These are phyloP conservation scores for Malania oleifera DNA, from an alignment of 164 flowering plant species.

Conservation along the genomic window DNA sequence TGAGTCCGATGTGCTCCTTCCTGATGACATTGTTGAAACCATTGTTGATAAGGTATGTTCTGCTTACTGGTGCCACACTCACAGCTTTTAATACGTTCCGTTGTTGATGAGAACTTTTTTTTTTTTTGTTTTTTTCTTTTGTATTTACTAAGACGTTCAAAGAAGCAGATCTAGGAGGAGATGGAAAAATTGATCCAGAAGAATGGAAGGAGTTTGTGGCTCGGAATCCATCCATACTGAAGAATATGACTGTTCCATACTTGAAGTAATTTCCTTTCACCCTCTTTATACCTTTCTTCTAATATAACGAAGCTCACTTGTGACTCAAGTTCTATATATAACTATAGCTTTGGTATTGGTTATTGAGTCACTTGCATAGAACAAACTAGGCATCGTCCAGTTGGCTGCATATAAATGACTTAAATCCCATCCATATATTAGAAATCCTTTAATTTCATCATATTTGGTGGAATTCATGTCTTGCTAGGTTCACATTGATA, in stretches of 20 bases:
- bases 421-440: too few species aligned
- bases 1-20: slow-evolving; percentile 27
- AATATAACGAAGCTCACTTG: too few species aligned
- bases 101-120: neutral
- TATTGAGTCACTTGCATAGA: too few species aligned
- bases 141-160: slow-evolving; percentile 22
- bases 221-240: slow-evolving; percentile 20
- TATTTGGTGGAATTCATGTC: too few species aligned
- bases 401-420: too few species aligned
- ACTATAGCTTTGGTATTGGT: too few species aligned
- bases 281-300: neutral
- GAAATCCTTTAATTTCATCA: too few species aligned
- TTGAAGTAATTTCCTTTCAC: slow-evolving; percentile 17
- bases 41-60: slow-evolving; percentile 31
- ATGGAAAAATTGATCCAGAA: slow-evolving; percentile 33
- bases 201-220: slow-evolving; percentile 23
- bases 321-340: too few species aligned
- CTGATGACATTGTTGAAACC: slow-evolving; percentile 27
- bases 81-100: too few species aligned
- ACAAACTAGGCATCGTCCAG: too few species aligned
- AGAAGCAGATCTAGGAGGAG: slow-evolving; percentile 26
- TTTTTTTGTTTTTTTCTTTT: neutral
- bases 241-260: slow-evolving; percentile 32
- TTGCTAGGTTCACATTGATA: too few species aligned
- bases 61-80: neutral